Conservation (phyloP, 345 rosid genomes). For the Isatis tinctoria region DNA sequence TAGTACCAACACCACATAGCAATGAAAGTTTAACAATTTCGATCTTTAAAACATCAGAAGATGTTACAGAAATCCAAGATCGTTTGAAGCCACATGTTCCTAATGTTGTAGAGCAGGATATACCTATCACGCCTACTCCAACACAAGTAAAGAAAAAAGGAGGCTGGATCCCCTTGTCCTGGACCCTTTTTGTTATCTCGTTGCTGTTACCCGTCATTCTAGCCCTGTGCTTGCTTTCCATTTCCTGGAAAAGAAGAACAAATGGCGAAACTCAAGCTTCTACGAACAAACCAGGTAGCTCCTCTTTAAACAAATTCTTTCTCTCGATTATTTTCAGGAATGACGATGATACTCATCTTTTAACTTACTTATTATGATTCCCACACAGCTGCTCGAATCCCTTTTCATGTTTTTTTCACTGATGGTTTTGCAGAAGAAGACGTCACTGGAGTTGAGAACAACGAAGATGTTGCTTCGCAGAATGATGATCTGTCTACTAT, state of each 20-base stretch:
- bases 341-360: background rate
- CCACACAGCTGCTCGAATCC: background rate
- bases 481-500: background rate
- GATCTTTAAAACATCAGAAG: background rate
- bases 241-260: background rate
- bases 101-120: background rate
- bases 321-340: background rate
- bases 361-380: background rate
- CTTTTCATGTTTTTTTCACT: background rate
- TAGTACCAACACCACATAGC: no score
- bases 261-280: background rate
- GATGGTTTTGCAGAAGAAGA: background rate
- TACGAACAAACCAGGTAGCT: background rate
- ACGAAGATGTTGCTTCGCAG: background rate
- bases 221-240: background rate
- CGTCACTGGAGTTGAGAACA: background rate
- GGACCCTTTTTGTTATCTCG: background rate
- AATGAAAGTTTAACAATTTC: no score
- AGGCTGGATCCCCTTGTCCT: no score
- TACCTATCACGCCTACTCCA: background rate
- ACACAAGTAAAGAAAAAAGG: background rate
- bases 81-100: background rate
- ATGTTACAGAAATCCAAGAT: background rate
- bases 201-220: background rate
- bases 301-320: background rate